These are phyloP conservation scores for Nidula microcarpa DNA, from an alignment of 768 basidiomycete genomes.

Conservation along the genomic window DNA sequence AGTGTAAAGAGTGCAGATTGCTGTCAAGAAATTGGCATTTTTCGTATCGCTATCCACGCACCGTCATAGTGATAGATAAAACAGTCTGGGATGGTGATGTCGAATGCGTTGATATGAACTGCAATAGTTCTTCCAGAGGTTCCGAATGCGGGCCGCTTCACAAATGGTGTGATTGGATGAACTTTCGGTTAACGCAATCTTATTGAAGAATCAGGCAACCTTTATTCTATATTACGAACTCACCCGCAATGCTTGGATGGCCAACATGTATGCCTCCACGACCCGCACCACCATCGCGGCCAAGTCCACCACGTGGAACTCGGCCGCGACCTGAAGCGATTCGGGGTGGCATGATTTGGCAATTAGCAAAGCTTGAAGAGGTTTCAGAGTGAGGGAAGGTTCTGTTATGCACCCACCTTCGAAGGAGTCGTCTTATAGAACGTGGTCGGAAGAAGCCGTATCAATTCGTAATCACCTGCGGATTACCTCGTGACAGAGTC, in stretches of 20 bases:
- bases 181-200: constrained; percentile 8
- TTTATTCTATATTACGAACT: constrained; percentile 16
- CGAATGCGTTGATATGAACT: constrained; percentile 49
- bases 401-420: not conserved
- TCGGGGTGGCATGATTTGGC: constrained; percentile 10
- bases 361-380: not conserved
- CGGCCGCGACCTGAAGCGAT: constrained; percentile 12
- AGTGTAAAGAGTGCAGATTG: not conserved
- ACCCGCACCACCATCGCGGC: constrained; percentile 21
- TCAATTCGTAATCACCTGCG: no score
- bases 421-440: not conserved
- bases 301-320: constrained; percentile 14
- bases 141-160: constrained; percentile 29
- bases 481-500: no score
- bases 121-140: constrained; percentile 21
- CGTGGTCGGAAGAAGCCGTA: not conserved
- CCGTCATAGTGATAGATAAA: constrained; percentile 76
- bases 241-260: constrained; percentile 26
- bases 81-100: constrained; percentile 41
- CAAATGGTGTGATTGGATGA: constrained; percentile 24
- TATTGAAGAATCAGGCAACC: not conserved
- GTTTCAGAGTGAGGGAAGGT: not conserved
- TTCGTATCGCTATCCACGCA: constrained; percentile 12
- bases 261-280: constrained; percentile 23
- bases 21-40: not conserved